A percentile compares a stretch with the other conserved stretches of the same genome.
Evolutionary conservation across 148 eudicot species (phyloP).

Genomic region (Limonium bicolor): DNA sequence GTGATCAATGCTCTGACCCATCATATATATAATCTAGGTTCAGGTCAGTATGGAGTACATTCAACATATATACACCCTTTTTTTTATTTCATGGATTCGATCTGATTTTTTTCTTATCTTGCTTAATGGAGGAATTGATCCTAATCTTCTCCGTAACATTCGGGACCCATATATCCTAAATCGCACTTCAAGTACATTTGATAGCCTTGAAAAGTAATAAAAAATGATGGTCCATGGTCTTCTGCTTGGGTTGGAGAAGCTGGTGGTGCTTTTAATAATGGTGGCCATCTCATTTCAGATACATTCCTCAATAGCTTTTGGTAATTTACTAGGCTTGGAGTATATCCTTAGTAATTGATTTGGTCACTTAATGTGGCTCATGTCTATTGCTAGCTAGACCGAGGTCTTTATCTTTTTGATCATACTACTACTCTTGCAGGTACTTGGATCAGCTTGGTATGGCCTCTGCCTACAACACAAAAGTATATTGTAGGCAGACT

Average conservation of each 20-base stretch:
- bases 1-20: constrained; percentile 29
- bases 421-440: constrained; percentile 27
- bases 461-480: constrained; percentile 60
- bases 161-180: constrained; percentile 26
- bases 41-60: constrained; percentile 28
- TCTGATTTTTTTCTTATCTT: not conserved
- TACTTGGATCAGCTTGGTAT: constrained; percentile 80
- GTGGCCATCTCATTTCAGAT: constrained; percentile 26
- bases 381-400: no score
- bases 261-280: constrained; percentile 48
- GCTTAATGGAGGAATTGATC: constrained; percentile 31
- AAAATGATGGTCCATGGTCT: constrained; percentile 31
- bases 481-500: constrained; percentile 78
- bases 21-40: constrained; percentile 47
- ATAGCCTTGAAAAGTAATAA: constrained; percentile 20
- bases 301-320: constrained; percentile 49
- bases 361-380: no score
- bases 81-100: not conserved
- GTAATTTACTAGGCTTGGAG: constrained; percentile 23
- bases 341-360: no score
- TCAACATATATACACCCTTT: not conserved
- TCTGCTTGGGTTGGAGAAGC: constrained; percentile 63
- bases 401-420: not conserved
- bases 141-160: constrained; percentile 20
- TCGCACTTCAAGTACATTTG: constrained; percentile 13